Evolutionary conservation across 108 stramenopile species (phyloP).

Genomic region (Bacterosira constricta): DNA sequence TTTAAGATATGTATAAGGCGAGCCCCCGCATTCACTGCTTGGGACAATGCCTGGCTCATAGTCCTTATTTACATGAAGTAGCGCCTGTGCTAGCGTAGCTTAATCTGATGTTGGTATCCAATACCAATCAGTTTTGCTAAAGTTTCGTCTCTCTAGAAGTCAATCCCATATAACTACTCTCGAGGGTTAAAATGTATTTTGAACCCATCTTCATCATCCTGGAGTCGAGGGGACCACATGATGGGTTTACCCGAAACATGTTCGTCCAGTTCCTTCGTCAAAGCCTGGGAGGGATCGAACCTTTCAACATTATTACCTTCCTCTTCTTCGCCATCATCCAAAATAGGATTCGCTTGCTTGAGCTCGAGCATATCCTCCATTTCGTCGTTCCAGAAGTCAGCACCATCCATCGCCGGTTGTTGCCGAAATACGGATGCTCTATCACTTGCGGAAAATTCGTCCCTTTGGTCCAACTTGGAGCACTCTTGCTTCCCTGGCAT

Average conservation of each 20-base stretch:
- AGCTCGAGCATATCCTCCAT: conserved; percentile 25
- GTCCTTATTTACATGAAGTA: too few relatives aligned
- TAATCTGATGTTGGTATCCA: too few relatives aligned
- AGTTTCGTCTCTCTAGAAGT: too few relatives aligned
- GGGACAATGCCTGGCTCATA: too few relatives aligned
- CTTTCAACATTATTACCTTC: background rate
- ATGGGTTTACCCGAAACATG: background rate
- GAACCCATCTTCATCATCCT: background rate
- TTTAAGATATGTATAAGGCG: too few relatives aligned
- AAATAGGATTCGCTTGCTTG: conserved; percentile 11
- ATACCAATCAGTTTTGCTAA: too few relatives aligned
- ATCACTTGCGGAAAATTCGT: too few relatives aligned
- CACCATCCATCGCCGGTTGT: background rate
- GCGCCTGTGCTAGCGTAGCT: too few relatives aligned
- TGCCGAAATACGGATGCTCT: conserved; percentile 15
- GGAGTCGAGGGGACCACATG: background rate
- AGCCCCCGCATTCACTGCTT: too few relatives aligned
- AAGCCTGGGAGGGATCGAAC: background rate
- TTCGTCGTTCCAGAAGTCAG: conserved; percentile 18
- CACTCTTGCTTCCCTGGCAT: too few relatives aligned
- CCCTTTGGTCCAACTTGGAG: too few relatives aligned
- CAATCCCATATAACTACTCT: too few relatives aligned
- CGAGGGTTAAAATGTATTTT: background rate
- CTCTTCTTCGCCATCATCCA: background rate
- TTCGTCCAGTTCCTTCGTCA: background rate